These are phyloP conservation scores for Coix lacrymajobi DNA, from an alignment of 176 grass and related monocot species.

Conservation along the genomic window DNA sequence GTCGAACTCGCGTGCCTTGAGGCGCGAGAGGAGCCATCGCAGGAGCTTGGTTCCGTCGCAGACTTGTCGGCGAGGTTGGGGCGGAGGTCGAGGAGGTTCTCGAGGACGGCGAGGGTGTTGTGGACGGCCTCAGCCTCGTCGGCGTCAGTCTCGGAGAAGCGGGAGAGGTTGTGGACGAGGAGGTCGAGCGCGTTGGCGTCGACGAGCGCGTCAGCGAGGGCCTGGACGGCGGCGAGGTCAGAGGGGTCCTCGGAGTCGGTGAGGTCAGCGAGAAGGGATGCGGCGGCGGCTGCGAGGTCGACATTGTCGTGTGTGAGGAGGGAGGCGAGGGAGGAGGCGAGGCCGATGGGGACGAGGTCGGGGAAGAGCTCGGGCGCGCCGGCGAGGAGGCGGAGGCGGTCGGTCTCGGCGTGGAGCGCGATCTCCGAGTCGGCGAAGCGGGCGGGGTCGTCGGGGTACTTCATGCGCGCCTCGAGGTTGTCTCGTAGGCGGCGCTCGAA, in stretches of 20 bases:
- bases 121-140: constrained; percentile 78
- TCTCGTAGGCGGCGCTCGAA: constrained; percentile 87
- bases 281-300: constrained; percentile 71
- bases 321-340: constrained; percentile 66
- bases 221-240: constrained; percentile 49
- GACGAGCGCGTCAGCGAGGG: constrained; percentile 67
- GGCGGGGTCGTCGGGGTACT: constrained; percentile 73
- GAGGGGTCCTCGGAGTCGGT: constrained; percentile 73
- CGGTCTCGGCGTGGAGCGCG: constrained; percentile 75
- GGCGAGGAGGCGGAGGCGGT: constrained; percentile 74
- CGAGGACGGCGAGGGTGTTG: constrained; percentile 67
- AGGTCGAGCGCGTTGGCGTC: constrained; percentile 79
- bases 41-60: constrained; percentile 84
- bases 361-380: constrained; percentile 86
- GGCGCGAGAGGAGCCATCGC: constrained; percentile 69
- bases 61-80: constrained; percentile 67
- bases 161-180: constrained; percentile 78
- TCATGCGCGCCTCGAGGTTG: constrained; percentile 97
- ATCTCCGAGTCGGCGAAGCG: constrained; percentile 86
- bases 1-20: constrained; percentile 88
- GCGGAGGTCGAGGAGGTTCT: constrained; percentile 86
- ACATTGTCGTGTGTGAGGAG: constrained; percentile 84
- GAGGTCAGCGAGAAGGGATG: constrained; percentile 82
- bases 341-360: constrained; percentile 62
- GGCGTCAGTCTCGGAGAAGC: constrained; percentile 75